phyloP scores from a whole-genome alignment of 2,329 filamentous ascomycete species.

The Aspergillus chevalieri region DNA sequence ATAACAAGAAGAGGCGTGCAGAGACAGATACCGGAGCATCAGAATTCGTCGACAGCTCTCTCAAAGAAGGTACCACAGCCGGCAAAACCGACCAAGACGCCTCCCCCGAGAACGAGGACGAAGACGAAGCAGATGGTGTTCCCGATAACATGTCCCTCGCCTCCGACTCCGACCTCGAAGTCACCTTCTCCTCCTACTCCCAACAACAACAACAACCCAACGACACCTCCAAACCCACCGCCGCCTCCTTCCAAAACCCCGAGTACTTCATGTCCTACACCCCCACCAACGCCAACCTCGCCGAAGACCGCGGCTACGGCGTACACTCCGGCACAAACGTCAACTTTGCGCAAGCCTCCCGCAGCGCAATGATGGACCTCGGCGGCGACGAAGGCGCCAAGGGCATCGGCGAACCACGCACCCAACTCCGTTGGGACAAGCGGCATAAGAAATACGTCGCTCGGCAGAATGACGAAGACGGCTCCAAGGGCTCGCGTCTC shows the following conservation, averaged over 20 bases:
- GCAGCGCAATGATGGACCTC: conserved; percentile 84
- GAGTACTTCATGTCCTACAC: conserved; percentile 97
- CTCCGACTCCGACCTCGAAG: conserved; percentile 58
- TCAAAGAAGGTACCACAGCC: conserved; percentile 10
- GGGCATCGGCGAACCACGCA: conserved; percentile 69
- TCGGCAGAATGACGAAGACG: conserved; percentile 89
- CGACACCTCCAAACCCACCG: conserved; percentile 48
- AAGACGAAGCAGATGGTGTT: conserved; percentile 30
- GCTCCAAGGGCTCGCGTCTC: conserved; percentile 68
- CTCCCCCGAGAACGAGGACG: conserved; percentile 33
- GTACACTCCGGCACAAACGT: conserved; percentile 72
- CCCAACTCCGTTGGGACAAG: conserved; percentile 90
- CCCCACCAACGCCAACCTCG: conserved; percentile 70
- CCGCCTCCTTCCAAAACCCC: conserved; percentile 65
- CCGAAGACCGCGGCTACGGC: conserved; percentile 87
- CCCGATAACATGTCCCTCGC: conserved; percentile 54
- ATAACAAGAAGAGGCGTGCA: conserved; percentile 37
- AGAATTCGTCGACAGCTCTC: conserved; percentile 14
- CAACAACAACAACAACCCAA: conserved; percentile 47
- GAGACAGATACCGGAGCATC: conserved; percentile 21
- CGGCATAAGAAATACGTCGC: conserved; percentile 93
- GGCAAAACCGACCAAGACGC: conserved; percentile 26
- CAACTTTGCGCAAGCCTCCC: conserved; percentile 84
- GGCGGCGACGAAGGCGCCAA: conserved; percentile 76
- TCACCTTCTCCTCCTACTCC: conserved; percentile 60